Conservation (phyloP, 2,329 filamentous ascomycete species). For the Cryoendolithus antarcticus region DNA sequence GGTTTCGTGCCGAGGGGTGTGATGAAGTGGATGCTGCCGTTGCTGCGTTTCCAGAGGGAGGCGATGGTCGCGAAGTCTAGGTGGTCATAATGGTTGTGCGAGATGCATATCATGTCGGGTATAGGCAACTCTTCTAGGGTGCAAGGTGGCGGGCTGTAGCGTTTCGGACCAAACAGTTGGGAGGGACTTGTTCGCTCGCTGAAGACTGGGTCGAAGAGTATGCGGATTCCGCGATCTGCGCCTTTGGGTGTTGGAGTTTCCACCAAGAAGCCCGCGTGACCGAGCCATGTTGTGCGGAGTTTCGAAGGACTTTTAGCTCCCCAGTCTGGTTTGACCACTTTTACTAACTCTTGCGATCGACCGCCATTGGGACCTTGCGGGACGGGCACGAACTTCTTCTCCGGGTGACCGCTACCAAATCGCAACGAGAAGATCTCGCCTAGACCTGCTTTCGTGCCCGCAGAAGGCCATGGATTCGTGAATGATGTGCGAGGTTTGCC, state of each 20-base stretch:
- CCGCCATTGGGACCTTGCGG: slow-evolving; percentile 23
- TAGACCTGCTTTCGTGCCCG: slow-evolving; percentile 15
- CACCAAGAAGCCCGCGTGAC: slow-evolving; percentile 38
- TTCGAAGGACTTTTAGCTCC: slow-evolving; percentile 15
- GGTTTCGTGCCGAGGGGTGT: slow-evolving; percentile 29
- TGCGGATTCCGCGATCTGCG: slow-evolving; percentile 27
- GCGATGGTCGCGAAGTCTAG: slow-evolving; percentile 36
- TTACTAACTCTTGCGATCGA: slow-evolving; percentile 28
- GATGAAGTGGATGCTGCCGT: slow-evolving; percentile 30
- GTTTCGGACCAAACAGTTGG: slow-evolving; percentile 35
- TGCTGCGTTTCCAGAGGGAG: slow-evolving; percentile 26
- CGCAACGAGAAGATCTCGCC: slow-evolving; percentile 23
- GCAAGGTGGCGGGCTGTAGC: slow-evolving; percentile 42
- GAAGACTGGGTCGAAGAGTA: slow-evolving; percentile 44
- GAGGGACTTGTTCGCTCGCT: slow-evolving; percentile 37
- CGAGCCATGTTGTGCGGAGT: slow-evolving; percentile 39
- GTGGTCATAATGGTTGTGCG: slow-evolving; percentile 47
- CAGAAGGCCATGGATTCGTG: slow-evolving; percentile 39
- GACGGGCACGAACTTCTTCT: slow-evolving; percentile 36
- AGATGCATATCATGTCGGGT: slow-evolving; percentile 40
- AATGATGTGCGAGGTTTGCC: slow-evolving; percentile 33
- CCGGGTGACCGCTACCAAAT: slow-evolving; percentile 21
- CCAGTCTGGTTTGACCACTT: slow-evolving; percentile 31
- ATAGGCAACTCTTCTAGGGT: slow-evolving; percentile 37
- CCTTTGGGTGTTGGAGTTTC: slow-evolving; percentile 26